Evolutionary conservation across 2,329 filamentous ascomycete species (phyloP).

Genomic region (Alternaria alternata): DNA sequence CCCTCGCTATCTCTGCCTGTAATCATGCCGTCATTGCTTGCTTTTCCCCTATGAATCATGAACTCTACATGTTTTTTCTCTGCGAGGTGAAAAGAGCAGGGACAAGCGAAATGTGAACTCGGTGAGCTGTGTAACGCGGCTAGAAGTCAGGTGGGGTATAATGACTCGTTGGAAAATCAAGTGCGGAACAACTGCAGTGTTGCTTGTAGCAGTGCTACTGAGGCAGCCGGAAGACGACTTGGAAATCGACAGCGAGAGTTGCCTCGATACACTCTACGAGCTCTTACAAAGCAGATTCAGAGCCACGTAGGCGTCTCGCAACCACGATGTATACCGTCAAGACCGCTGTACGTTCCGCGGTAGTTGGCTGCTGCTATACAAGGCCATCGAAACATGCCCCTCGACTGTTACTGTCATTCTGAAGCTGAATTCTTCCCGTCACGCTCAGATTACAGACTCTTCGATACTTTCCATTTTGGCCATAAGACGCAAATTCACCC

Average conservation of each 20-base stretch:
- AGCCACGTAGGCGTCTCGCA: conserved; percentile 12
- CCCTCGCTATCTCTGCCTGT: not conserved
- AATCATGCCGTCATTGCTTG: not conserved
- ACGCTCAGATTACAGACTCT: not conserved
- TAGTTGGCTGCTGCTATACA: conserved; percentile 26
- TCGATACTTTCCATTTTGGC: not conserved
- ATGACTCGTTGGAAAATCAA: not conserved
- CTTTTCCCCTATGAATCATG: not conserved
- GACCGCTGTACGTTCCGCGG: conserved; percentile 30
- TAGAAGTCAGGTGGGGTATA: not conserved
- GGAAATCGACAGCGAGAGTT: too few species aligned
- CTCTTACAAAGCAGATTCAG: conserved; percentile 20
- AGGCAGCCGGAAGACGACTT: not conserved
- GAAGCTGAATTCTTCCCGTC: not conserved
- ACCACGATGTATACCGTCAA: conserved; percentile 12
- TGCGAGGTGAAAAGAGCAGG: not conserved
- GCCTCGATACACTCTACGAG: conserved; percentile 8
- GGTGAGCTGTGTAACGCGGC: not conserved
- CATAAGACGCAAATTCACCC: not conserved
- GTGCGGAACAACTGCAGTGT: not conserved
- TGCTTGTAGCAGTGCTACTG: too few species aligned
- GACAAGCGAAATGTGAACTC: not conserved
- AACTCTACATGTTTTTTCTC: not conserved
- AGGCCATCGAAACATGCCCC: conserved; percentile 21
- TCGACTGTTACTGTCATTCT: conserved; percentile 2